Evolutionary conservation across 768 basidiomycete genomes (phyloP), one percentile per base, ranked within the genome.

Genomic region (Auricularia sp.): DNA sequence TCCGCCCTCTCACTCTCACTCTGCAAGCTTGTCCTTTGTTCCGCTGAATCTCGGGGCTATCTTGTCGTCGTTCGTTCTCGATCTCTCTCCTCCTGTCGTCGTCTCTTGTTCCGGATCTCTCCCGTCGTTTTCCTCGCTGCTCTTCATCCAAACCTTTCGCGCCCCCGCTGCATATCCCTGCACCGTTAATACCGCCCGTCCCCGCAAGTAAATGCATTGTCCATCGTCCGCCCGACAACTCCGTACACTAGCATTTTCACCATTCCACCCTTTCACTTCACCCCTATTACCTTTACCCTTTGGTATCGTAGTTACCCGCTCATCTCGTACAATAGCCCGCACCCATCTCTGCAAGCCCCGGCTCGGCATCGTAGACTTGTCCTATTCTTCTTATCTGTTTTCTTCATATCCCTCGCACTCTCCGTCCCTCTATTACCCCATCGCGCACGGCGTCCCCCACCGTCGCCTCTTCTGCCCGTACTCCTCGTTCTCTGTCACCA

Each of bases 371-470:
- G 56, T 59, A 59, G 44, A 61, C 39, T 62, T 35, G 39, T 42
- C 39, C 7, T 42, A 42, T 42, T 42, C 39, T 14, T 42, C 39
- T 42, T 42, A 7, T 42, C 12, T 42, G 0, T 8, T 33, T n/a
- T 8, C 14, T 66, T 81, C 86, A 51, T 85, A 87, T n/a, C 74
- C 87, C 54, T 88, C 87, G 47, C 87, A 87, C 6, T 63, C 61
- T 36, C 66, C 65, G 61, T 71, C 75, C 70, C 67, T 61, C 59
- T 33, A 58, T 65, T 21, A 3, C 35, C 47, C 66, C 16, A 44
- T 53, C 43, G 56, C 62, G 23, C 53, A 65, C 33, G 47, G 61
- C 36, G 36, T 58, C 36, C 43, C 64, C 62, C 61, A 35, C 61
- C 61, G 43, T 61, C 68, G 66, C 67, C 64, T 71, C 63, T 64